Evolutionary conservation across 768 basidiomycete species (phyloP), one percentile per base, ranked within the genome.

Genomic region (Coprinopsis sp.): DNA sequence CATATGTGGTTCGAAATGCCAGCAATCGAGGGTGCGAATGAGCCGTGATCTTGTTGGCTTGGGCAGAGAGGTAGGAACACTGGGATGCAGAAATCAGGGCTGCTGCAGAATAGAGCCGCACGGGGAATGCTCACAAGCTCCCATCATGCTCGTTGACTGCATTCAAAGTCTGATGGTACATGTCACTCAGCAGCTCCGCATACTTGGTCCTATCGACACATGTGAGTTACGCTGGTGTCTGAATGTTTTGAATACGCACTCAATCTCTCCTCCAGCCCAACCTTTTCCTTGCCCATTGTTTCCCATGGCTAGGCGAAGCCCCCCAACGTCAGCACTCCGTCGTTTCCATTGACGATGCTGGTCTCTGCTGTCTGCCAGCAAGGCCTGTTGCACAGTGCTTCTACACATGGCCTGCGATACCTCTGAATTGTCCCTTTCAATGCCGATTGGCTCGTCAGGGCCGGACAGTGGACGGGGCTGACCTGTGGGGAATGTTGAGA

Each of bases 1-100:
- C 30, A 76, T 76, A 64, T 89, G 84, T 3, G 95, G 93, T 59
- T 96, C 87, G 61, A 97, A 99, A 53, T 86, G 70, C 95, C 95
- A 99, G 11, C 72, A 74, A 48, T 85, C 81, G 12, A 96, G 73
- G 0, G 73, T 70, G 18, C 67, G 61, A 54, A 95, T 84, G 39
- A 96, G 76, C 21, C 79, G 72, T 18, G 63, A 60, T 50, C 90
- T 79, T 25, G 73, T 77, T 16, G 69, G 68, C 29, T 63, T 60
- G 24, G 77, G 64, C 21, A 78, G 66, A 48, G 75, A 64, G 33
- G 76, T 64, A 18, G 77, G 74, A 13, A 73, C 70, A 40, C 76
- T 80, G 49, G 3, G 12, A 39, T 37, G 25, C 21, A 37, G 13
- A 7, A 41, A 14, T 24, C 12, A 23, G 23, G 19, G 27, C 11